Evolutionary conservation across 192 early-diverging fungal species (phyloP).

Genomic region (Umbelopsis ramanniana): DNA sequence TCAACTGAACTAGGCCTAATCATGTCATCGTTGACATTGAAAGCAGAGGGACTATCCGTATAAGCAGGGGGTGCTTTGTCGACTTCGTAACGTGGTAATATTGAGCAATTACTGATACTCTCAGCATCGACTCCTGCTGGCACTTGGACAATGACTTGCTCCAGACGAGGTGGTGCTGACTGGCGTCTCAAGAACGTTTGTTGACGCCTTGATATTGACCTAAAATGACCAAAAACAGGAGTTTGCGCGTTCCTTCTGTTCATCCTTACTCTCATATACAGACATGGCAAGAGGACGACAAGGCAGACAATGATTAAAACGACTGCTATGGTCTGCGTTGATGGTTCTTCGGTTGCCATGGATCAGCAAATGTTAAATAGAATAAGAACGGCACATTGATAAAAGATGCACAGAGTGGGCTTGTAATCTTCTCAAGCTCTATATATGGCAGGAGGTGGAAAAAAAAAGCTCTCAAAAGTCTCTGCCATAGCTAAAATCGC

Average conservation of each 20-base stretch:
- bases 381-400: no score
- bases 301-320: background rate
- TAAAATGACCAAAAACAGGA: background rate
- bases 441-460: no score
- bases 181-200: background rate
- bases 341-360: background rate
- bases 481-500: no score
- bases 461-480: no score
- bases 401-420: no score
- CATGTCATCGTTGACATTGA: background rate
- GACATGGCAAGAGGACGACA: background rate
- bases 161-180: background rate
- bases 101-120: background rate
- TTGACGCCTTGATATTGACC: background rate
- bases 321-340: background rate
- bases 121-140: background rate
- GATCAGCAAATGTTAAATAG: no score
- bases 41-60: background rate
- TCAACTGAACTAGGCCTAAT: background rate
- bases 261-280: background rate
- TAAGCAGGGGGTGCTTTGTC: conserved; percentile 4
- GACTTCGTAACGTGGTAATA: conserved; percentile 7
- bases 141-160: background rate
- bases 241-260: background rate
- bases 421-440: no score